Evolutionary conservation across 257 asterid species (phyloP), one percentile per base, ranked within the genome.

Genomic region (Knoxia roxburghii): DNA sequence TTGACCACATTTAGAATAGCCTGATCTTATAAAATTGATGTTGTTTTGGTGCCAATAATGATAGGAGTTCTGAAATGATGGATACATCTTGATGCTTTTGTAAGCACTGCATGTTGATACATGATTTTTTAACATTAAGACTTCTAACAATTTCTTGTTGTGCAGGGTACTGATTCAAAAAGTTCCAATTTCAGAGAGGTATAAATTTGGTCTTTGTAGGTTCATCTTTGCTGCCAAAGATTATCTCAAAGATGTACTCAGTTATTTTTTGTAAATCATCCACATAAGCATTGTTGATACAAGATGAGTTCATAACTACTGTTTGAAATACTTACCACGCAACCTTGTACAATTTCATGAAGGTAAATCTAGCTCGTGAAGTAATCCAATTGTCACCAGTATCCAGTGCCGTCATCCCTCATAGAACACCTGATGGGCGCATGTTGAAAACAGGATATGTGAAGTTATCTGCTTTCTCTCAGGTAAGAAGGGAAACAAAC

Each of bases 341-440:
- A 6, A 64, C 17, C 18, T 61, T 52, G n/a, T 7, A 8, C 21
- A 39, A 40, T 67, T 35, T 74, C 61, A 63, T 61, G 61, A 61
- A 91, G 96, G 95, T 92, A 49, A 76, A 81, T 65, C 83, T 92
- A 77, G 89, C 96, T 53, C 96, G 98, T 24, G 97, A 92, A 83
- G 88, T 86, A 18, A 85, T 92, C 45, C 89, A 77, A 74, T 80
- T 92, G 61, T 87, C 97, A 7, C 87, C 97, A 4, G 64, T 92
- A 65, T 87, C 93, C 64, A 86, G 96, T 63, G 78, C 98, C 71
- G 78, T 92, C 61, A 87, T 92, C 69, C 76, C 76, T 65, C 98
- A 89, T 60, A 84, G 62, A 74, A 70, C 79, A 23, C 87, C 95
- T 13, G 82, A 92, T 50, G 98, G 98, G 6, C 87, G 69, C 75